phyloP scores from a whole-genome alignment of 2,329 filamentous ascomycete species.

The Claviceps capensis region DNA sequence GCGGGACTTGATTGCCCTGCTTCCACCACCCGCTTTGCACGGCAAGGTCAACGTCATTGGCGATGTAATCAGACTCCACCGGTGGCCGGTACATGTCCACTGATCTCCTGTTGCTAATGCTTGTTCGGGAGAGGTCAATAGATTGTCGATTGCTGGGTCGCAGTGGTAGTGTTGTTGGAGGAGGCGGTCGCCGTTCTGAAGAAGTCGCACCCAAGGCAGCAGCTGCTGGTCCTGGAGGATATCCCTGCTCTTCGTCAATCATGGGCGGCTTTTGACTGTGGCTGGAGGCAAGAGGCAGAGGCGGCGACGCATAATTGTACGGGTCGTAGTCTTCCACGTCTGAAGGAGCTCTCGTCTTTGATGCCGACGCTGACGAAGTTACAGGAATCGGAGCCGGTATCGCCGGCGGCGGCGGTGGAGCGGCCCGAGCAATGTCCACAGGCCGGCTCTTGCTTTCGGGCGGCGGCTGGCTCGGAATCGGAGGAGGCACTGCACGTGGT shows the following conservation, averaged over 20 bases:
- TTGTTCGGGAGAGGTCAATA: slow-evolving; percentile 23
- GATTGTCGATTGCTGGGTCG: slow-evolving; percentile 18
- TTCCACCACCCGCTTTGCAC: slow-evolving; percentile 75
- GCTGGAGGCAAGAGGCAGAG: slow-evolving; percentile 11
- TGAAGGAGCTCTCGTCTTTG: slow-evolving; percentile 12
- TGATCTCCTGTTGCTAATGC: slow-evolving; percentile 40
- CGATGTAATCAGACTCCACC: slow-evolving; percentile 71
- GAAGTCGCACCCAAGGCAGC: slow-evolving; percentile 25
- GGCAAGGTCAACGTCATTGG: slow-evolving; percentile 72
- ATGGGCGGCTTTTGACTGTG: slow-evolving; percentile 23
- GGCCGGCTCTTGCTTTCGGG: slow-evolving; percentile 45
- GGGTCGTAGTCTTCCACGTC: slow-evolving; percentile 59
- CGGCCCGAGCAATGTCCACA: slow-evolving; percentile 54
- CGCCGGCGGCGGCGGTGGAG: slow-evolving; percentile 46
- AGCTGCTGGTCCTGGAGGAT: slow-evolving; percentile 31
- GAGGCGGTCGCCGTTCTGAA: slow-evolving; percentile 29
- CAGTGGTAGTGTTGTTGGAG: slow-evolving; percentile 20
- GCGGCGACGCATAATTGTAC: slow-evolving; percentile 36
- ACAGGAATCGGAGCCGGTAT: slow-evolving; percentile 10
- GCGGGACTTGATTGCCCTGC: slow-evolving; percentile 64
- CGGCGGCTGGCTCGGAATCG: slow-evolving; percentile 47
- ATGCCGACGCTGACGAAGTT: slow-evolving; percentile 1
- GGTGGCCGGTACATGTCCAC: slow-evolving; percentile 64
- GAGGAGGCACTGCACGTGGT: slow-evolving; percentile 49
- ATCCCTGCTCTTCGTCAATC: slow-evolving; percentile 29